Percentiles rank a stretch among this genome's conserved stretches.
These are phyloP conservation scores for Pseudozyma hubeiensis DNA, from an alignment of 1,284 basidiomycete genomes.

Conservation along the genomic window DNA sequence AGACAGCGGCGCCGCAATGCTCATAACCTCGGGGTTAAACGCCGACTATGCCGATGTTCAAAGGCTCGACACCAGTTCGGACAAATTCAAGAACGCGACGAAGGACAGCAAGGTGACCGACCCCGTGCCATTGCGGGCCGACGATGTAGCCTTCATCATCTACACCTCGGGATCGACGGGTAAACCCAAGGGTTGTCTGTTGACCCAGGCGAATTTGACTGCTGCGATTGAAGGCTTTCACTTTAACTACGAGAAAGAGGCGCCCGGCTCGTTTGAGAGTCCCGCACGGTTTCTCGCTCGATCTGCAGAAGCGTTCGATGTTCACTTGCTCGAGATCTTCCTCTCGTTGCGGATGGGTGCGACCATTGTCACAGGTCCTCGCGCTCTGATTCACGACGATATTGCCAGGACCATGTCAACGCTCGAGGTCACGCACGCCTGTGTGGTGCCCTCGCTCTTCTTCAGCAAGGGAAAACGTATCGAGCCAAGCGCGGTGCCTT, in stretches of 20 bases:
- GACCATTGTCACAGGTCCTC: constrained; percentile 63
- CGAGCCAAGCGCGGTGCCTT: constrained; percentile 51
- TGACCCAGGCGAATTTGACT: constrained; percentile 59
- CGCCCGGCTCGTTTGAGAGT: constrained; percentile 42
- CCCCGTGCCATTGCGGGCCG: background rate
- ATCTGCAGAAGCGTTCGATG: constrained; percentile 66
- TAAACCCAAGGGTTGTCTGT: constrained; percentile 61
- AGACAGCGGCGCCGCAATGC: constrained; percentile 49
- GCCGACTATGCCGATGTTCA: constrained; percentile 3
- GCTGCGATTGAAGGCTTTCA: constrained; percentile 58
- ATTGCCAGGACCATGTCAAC: constrained; percentile 58
- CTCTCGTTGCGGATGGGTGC: constrained; percentile 62
- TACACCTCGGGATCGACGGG: constrained; percentile 66
- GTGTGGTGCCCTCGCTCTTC: constrained; percentile 67
- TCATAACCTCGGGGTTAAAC: constrained; percentile 34
- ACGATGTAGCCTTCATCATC: constrained; percentile 62
- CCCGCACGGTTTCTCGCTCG: constrained; percentile 62
- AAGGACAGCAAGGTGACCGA: background rate
- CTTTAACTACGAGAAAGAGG: constrained; percentile 42
- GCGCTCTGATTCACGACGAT: constrained; percentile 57
- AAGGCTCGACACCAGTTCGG: constrained; percentile 20
- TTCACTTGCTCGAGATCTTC: constrained; percentile 67
- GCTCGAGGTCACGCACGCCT: constrained; percentile 62
- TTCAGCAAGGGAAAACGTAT: constrained; percentile 56
- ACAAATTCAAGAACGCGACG: constrained; percentile 8